Conservation (phyloP, 164 flowering plant genomes). For the Magnolia officinalis region DNA sequence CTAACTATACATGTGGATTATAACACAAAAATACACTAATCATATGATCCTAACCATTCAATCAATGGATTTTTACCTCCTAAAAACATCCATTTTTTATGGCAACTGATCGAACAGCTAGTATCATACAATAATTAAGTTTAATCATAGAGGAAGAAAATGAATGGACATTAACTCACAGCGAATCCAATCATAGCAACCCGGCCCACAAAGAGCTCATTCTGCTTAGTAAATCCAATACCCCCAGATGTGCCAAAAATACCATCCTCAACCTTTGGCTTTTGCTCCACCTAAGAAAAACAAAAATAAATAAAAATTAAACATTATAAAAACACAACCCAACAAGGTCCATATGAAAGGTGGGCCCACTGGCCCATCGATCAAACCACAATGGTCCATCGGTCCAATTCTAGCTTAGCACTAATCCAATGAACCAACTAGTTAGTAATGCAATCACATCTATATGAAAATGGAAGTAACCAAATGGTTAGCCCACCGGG, state of each 20-base stretch:
- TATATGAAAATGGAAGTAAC: too few species aligned
- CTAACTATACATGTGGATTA: too few species aligned
- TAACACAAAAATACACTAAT: too few species aligned
- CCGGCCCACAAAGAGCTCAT: conserved; percentile 96
- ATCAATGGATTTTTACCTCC: too few species aligned
- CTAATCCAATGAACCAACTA: too few species aligned
- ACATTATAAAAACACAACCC: neutral
- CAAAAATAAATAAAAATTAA: neutral
- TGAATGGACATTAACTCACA: conserved; percentile 39
- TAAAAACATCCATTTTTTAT: too few species aligned
- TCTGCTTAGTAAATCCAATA: conserved; percentile 92
- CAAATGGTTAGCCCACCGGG: neutral
- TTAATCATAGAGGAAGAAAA: neutral
- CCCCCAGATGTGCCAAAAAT: conserved; percentile 97
- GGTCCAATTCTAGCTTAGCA: too few species aligned
- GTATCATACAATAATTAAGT: too few species aligned
- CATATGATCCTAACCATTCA: too few species aligned
- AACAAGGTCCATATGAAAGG: neutral
- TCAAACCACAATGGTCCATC: neutral
- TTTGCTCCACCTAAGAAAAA: conserved; percentile 17
- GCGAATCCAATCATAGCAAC: conserved; percentile 99
- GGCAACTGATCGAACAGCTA: too few species aligned
- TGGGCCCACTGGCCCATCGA: neutral
- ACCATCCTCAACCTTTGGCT: conserved; percentile 83
- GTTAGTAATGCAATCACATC: too few species aligned